Evolutionary conservation across 345 rosid genomes (phyloP).

Genomic region (Balakata baccata): DNA sequence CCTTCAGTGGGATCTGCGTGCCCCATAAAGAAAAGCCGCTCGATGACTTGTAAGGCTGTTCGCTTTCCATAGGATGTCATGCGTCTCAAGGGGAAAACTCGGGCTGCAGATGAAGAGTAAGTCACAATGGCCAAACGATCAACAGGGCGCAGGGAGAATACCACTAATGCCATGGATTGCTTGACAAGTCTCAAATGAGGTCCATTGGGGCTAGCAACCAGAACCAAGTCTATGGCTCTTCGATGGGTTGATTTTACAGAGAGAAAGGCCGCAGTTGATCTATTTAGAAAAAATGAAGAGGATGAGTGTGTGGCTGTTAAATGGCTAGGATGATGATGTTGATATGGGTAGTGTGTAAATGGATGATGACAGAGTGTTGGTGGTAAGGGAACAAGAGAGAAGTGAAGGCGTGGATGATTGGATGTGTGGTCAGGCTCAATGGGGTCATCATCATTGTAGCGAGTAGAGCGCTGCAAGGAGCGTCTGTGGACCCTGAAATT

Average conservation of each 20-base stretch:
- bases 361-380: constrained; percentile 37
- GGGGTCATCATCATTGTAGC: constrained; percentile 82
- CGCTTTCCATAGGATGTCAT: constrained; percentile 82
- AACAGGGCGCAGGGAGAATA: constrained; percentile 62
- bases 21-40: constrained; percentile 74
- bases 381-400: constrained; percentile 47
- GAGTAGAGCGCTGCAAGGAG: constrained; percentile 70
- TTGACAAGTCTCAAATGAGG: constrained; percentile 75
- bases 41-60: constrained; percentile 69
- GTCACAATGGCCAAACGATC: constrained; percentile 82
- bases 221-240: constrained; percentile 60
- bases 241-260: constrained; percentile 57
- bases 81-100: constrained; percentile 74
- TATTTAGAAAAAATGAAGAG: constrained; percentile 23
- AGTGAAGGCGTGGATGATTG: constrained; percentile 49
- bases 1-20: constrained; percentile 79
- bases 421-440: constrained; percentile 48
- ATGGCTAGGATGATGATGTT: constrained; percentile 11
- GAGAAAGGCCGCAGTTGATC: constrained; percentile 48
- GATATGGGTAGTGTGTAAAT: constrained; percentile 10
- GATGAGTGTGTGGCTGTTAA: constrained; percentile 24
- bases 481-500: constrained; percentile 68
- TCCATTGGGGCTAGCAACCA: constrained; percentile 74
- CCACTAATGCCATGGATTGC: constrained; percentile 78
- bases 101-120: constrained; percentile 71